A percentile compares a stretch with the other conserved stretches of the same genome.
Evolutionary conservation across 176 grass and related monocot genomes (phyloP).

Genomic region (Pontederia paniculata): DNA sequence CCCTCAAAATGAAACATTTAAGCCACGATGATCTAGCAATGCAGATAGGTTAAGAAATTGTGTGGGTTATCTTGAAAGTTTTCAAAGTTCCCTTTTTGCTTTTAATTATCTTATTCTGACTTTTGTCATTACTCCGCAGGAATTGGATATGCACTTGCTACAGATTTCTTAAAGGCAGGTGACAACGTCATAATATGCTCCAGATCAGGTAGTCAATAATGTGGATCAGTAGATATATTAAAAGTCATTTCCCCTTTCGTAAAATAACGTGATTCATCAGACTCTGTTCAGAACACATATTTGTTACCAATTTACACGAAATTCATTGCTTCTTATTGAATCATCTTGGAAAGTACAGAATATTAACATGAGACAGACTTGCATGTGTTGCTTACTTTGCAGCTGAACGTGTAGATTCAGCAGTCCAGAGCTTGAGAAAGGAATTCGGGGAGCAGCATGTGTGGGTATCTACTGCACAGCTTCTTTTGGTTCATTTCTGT

Average conservation of each 20-base stretch:
- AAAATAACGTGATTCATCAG: background rate
- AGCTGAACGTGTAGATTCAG: conserved; percentile 75
- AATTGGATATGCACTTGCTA: conserved; percentile 73
- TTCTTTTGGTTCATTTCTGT: conserved; percentile 20
- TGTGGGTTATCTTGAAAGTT: background rate
- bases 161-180: conserved; percentile 68
- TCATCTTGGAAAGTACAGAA: background rate
- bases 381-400: conserved; percentile 28
- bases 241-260: background rate
- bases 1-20: too few species aligned
- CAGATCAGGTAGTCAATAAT: conserved; percentile 42
- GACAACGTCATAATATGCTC: conserved; percentile 91
- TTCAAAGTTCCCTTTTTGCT: background rate
- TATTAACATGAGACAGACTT: background rate
- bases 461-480: conserved; percentile 69
- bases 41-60: too few species aligned
- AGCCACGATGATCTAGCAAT: too few species aligned
- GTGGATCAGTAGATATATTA: background rate
- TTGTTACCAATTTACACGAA: background rate
- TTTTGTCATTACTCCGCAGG: conserved; percentile 19
- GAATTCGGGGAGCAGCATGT: conserved; percentile 89
- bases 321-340: background rate
- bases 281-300: background rate
- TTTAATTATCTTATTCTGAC: background rate
- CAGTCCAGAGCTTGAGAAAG: conserved; percentile 43